Percentiles rank a stretch among this genome's conserved stretches.
Conservation (phyloP, 306 rosid species). For the Quillaja saponaria region DNA sequence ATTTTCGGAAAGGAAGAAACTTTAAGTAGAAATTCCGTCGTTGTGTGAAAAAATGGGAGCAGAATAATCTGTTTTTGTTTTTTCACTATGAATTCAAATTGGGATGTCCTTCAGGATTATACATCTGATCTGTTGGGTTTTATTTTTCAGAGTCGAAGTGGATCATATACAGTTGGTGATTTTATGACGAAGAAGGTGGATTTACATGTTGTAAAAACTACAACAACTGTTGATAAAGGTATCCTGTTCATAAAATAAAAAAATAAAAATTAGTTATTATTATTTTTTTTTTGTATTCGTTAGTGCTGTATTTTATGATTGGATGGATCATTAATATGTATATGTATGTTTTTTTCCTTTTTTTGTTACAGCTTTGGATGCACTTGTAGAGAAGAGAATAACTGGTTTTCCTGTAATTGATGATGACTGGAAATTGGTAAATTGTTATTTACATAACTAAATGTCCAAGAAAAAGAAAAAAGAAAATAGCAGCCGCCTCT, state of each 20-base stretch:
- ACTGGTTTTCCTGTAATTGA: constrained; percentile 94
- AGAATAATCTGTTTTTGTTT: neutral
- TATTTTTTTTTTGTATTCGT: neutral
- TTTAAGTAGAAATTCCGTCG: neutral
- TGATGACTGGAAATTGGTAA: constrained; percentile 92
- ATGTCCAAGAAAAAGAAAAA: too few species aligned
- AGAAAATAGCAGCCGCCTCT: neutral
- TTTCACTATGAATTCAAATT: neutral
- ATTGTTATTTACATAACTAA: neutral
- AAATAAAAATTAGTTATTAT: too few species aligned
- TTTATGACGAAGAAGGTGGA: constrained; percentile 77
- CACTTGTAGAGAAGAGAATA: constrained; percentile 75
- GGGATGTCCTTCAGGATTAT: neutral
- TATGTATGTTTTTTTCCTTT: neutral
- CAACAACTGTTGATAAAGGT: constrained; percentile 89
- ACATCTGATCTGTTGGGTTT: constrained; percentile 7
- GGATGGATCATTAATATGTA: constrained; percentile 1
- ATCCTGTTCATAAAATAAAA: neutral
- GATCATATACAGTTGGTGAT: constrained; percentile 69
- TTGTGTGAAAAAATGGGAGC: too few species aligned
- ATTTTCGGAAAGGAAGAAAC: neutral
- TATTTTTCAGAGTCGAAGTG: constrained; percentile 50
- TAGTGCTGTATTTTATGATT: neutral
- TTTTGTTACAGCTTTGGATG: constrained; percentile 62
- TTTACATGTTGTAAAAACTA: constrained; percentile 64